phyloP scores from a whole-genome alignment of 176 grass and related monocot genomes.

The Leersia perrieri region DNA sequence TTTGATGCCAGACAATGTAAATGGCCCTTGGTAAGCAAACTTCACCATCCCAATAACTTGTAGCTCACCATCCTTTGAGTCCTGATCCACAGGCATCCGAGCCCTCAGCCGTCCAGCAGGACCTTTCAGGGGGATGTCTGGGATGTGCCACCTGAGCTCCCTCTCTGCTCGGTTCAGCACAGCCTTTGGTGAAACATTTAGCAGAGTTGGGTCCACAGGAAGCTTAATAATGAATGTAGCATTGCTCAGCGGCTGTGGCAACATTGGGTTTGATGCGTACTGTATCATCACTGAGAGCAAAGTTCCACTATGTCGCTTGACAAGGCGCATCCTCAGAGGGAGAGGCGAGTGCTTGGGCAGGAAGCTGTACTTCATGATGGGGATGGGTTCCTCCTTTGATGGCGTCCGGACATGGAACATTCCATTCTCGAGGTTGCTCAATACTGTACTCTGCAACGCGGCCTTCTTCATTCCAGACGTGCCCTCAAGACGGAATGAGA shows the following conservation, averaged over 20 bases:
- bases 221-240: constrained; percentile 86
- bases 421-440: constrained; percentile 78
- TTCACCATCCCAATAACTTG: constrained; percentile 86
- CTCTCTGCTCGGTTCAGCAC: constrained; percentile 70
- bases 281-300: constrained; percentile 94
- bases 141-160: constrained; percentile 88
- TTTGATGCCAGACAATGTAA: constrained; percentile 82
- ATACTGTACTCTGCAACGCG: constrained; percentile 58
- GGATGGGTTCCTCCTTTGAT: constrained; percentile 81
- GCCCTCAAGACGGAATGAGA: constrained; percentile 89
- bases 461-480: constrained; percentile 85
- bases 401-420: constrained; percentile 74
- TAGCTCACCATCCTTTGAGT: constrained; percentile 83
- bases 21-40: constrained; percentile 71
- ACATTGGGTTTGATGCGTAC: constrained; percentile 69
- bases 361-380: constrained; percentile 79
- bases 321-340: constrained; percentile 77
- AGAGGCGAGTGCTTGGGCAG: constrained; percentile 74
- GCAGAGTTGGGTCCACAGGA: constrained; percentile 78
- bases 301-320: constrained; percentile 86
- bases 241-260: constrained; percentile 75
- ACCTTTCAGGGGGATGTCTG: constrained; percentile 80
- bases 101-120: constrained; percentile 62
- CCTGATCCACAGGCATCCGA: constrained; percentile 89
- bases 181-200: constrained; percentile 91